Evolutionary conservation across 2,329 filamentous ascomycete genomes (phyloP), one percentile per base, ranked within the genome.

Genomic region (Kalaharituber pfeilii): DNA sequence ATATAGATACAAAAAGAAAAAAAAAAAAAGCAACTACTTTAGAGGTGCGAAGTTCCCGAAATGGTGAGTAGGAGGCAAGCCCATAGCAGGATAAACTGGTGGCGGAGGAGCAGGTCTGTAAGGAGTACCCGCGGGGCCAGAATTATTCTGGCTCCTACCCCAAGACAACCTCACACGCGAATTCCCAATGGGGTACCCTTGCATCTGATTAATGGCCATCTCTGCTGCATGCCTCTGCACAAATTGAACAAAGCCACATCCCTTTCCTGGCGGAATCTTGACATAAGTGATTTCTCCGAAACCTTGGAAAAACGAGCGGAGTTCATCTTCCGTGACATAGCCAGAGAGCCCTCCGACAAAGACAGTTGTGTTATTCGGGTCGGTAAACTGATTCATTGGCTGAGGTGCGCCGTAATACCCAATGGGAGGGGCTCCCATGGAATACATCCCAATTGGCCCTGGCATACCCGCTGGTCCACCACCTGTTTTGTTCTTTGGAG

Each of bases 191-290:
- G 91, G 91, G 69, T 98, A 98, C 58, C 91, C 91, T 72, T 98
- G 91, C 91, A 98, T 98, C 73, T 98, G 91, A 73, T 98, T 98
- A 78, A 98, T 98, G 63, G 91, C 91, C 91, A 98, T 98, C 74
- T 98, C 91, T 13, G 91, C 91, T 52, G 91, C 91, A 66, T 98
- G 91, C 62, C 91, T 87, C 73, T 98, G 91, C 55, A 98, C 91
- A 65, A 98, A 98, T 71, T 98, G 91, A 56, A 98, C 91, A 67
- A 98, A 98, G 56, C 91, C 91, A 67, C 91, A 98, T 63, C 91
- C 91, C 79, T 98, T 98, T 73, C 91, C 91, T 61, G 91, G 89
- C 53, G 91, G 91, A 56, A 98, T 98, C 81, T 98, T 98, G 74
- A 98, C 91, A 69, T 98, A 98, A 65, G 91, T 98, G 67, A 98